Percentiles rank a stretch among this genome's conserved stretches.
These are phyloP conservation scores for Escovopsis weberi DNA, from an alignment of 2,329 filamentous ascomycete genomes.

Conservation along the genomic window DNA sequence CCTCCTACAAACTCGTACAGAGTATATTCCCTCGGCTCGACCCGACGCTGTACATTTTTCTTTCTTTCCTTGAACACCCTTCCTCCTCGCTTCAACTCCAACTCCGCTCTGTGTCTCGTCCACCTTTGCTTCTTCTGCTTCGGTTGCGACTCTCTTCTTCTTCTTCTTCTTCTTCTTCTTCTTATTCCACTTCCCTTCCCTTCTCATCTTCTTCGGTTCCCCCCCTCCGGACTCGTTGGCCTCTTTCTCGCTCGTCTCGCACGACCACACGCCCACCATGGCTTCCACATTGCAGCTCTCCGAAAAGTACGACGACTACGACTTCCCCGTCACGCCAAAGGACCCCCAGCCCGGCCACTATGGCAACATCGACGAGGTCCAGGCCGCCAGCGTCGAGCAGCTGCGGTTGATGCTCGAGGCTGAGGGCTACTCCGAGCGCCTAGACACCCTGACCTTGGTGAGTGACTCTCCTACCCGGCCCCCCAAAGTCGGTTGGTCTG, in stretches of 20 bases:
- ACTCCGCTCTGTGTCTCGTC: slow-evolving; percentile 1
- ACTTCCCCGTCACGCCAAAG: slow-evolving; percentile 70
- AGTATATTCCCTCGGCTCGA: too few species aligned
- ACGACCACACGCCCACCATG: slow-evolving; percentile 22
- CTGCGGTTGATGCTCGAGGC: slow-evolving; percentile 73
- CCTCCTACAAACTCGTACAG: too few species aligned
- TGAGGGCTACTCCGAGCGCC: slow-evolving; percentile 64
- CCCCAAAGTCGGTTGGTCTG: neutral
- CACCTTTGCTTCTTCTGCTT: neutral
- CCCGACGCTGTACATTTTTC: too few species aligned
- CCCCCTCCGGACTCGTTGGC: neutral
- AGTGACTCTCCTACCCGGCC: slow-evolving; percentile 13
- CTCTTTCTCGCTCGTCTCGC: neutral
- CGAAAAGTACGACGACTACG: slow-evolving; percentile 91
- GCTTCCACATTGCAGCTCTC: slow-evolving; percentile 44
- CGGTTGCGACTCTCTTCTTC: neutral
- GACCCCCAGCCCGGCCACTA: slow-evolving; percentile 63
- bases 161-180: neutral
- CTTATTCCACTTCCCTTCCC: neutral
- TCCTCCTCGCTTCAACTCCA: slow-evolving; percentile 4
- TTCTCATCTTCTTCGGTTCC: neutral
- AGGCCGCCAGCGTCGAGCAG: slow-evolving; percentile 82
- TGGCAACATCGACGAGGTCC: slow-evolving; percentile 70
- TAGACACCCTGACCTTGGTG: slow-evolving; percentile 89
- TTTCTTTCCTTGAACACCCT: neutral